Evolutionary conservation across 164 flowering plant genomes (phyloP).

Genomic region (Sextonia rubra): DNA sequence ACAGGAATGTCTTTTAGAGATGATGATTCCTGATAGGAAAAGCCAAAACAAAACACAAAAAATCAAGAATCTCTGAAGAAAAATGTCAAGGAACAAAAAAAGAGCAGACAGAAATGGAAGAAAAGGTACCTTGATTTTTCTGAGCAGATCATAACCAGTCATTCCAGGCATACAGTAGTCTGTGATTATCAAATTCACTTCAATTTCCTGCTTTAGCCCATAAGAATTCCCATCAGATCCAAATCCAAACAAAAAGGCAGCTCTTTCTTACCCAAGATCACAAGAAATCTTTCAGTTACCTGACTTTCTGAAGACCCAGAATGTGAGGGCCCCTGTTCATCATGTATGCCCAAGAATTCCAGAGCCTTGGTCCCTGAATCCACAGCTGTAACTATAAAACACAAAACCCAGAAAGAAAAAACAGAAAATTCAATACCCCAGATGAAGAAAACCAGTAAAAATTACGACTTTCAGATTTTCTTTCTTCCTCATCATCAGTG

Average conservation of each 20-base stretch:
- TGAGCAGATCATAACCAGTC: constrained; percentile 50
- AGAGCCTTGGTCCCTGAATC: constrained; percentile 47
- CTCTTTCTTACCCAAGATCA: background rate
- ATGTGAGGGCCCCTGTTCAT: constrained; percentile 13
- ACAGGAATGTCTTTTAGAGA: constrained; percentile 78
- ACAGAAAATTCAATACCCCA: background rate
- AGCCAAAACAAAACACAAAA: background rate
- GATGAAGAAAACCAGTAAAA: background rate
- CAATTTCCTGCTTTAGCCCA: constrained; percentile 22
- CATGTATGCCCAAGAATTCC: constrained; percentile 37
- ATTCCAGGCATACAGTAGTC: constrained; percentile 56
- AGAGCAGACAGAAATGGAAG: background rate
- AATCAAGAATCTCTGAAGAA: background rate
- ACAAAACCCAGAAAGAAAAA: constrained; percentile 8
- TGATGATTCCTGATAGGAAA: constrained; percentile 58
- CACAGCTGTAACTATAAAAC: constrained; percentile 37
- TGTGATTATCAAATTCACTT: constrained; percentile 41
- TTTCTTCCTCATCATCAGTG: background rate
- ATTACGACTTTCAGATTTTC: background rate
- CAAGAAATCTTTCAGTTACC: background rate
- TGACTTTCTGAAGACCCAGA: constrained; percentile 16
- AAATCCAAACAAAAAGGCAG: background rate
- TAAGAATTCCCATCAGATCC: background rate
- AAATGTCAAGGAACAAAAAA: background rate
- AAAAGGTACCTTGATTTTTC: constrained; percentile 34